Base-by-base conservation (phyloP, 768 basidiomycete genomes). In the Trametes villosa region DNA sequence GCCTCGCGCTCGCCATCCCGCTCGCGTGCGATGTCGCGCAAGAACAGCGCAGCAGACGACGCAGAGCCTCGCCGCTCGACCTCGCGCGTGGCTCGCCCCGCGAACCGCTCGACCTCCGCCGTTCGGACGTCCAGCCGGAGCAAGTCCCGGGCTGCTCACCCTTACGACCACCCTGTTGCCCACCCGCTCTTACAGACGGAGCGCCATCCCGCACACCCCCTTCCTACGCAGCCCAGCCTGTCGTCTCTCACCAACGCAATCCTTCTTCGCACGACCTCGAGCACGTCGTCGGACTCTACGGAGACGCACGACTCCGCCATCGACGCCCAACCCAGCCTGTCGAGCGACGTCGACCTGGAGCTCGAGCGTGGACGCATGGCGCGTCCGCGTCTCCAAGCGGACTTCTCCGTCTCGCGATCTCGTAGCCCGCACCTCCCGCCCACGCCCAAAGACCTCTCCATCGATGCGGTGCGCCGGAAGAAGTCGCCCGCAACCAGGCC, bases 381-480 rank as follows among this genome's bases (percentile, higher is more conserved):
- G 2, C 48, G 63, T 8, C 51, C 62, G 9, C 61, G 58, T 24
- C 9, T 64, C 5, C 57, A 48, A 12, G 42, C 36, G 1, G 49
- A 44, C 36, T 50, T 42, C 63, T 74, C 68, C 12, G 54, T 65
- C 20, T 81, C 81, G 9, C 78, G 81, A 20, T 83, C 82, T 6
- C 73, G 77, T 9, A 83, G 82, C 68, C 82, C 82, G 0, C 80
- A 79, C 59, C 73, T 76, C 1, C 82, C 81, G 0, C 65, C 72
- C 8, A 85, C 83, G 0, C 85, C 85, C 2, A 44, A 63, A 4
- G 72, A 70, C 33, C 53, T 55, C 11, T 59, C 59, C 20, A 38
- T 59, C 15, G 67, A 65, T 4, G 33, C 45, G 11, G 26, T 60
- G 24, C 69, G 65, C 18, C 65, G 63, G 1, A 57, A 58, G 41